phyloP scores from a whole-genome alignment of 2,329 filamentous ascomycete species.

The Pyrenophora teres region DNA sequence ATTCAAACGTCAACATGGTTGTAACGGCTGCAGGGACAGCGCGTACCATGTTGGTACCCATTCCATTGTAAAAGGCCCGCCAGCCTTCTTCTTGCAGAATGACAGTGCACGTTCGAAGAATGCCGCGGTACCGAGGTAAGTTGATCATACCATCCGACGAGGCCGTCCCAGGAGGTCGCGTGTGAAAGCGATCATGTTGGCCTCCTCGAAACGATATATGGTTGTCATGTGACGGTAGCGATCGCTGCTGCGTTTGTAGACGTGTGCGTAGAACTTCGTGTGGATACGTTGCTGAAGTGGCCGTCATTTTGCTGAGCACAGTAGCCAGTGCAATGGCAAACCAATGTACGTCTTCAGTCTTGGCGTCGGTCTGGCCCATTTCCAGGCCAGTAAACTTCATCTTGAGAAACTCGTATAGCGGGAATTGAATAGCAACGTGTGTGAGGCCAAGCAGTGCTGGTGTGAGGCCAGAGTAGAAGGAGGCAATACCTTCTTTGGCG shows the following conservation, averaged over 20 bases:
- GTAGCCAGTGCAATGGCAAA: conserved; percentile 84
- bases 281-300: conserved; percentile 93
- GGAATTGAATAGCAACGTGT: conserved; percentile 97
- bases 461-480: conserved; percentile 94
- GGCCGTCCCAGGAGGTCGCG: conserved; percentile 51
- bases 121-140: conserved; percentile 69
- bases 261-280: conserved; percentile 95
- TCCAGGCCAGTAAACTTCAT: conserved; percentile 85
- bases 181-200: conserved; percentile 47
- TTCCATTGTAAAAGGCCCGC: conserved; percentile 94
- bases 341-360: conserved; percentile 71
- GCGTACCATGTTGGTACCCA: conserved; percentile 96
- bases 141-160: conserved; percentile 64
- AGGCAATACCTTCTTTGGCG: conserved; percentile 79
- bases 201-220: conserved; percentile 55
- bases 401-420: conserved; percentile 92
- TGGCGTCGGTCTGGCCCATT: conserved; percentile 72
- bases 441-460: conserved; percentile 89
- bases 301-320: conserved; percentile 90
- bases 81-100: conserved; percentile 92
- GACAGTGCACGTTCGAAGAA: conserved; percentile 78
- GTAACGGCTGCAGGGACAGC: conserved; percentile 95
- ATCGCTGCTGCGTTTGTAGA: conserved; percentile 88
- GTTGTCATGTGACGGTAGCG: conserved; percentile 56
- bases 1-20: conserved; percentile 97